A percentile compares a stretch with the other conserved stretches of the same genome.
phyloP scores from a whole-genome alignment of 495 filamentous ascomycete species.

The Penicillium ucsense region DNA sequence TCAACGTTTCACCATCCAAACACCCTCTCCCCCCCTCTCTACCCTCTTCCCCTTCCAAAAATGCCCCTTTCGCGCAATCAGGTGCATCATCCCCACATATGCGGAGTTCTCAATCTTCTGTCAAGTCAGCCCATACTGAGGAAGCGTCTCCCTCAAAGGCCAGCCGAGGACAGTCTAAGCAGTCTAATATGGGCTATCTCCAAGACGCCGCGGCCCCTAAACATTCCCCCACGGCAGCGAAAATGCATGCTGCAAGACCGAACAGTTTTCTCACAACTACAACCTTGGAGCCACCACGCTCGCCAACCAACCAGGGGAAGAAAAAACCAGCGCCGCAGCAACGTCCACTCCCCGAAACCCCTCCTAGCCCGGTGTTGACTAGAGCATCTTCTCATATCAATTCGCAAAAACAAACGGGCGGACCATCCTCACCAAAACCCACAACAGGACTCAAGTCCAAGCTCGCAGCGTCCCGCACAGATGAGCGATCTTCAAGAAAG shows the following conservation, averaged over 20 bases:
- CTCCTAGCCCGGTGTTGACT: background rate
- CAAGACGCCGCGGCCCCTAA: background rate
- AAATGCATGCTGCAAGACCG: background rate
- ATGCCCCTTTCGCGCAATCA: constrained; percentile 4
- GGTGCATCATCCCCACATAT: background rate
- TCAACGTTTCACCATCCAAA: constrained; percentile 8
- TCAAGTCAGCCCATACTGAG: background rate
- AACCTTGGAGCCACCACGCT: constrained; percentile 39
- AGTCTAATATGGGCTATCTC: constrained; percentile 6
- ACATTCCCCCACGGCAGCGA: background rate
- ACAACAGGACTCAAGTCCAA: constrained; percentile 16
- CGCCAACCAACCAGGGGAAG: constrained; percentile 20
- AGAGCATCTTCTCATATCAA: background rate
- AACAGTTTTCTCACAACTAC: constrained; percentile 3
- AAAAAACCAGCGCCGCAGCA: constrained; percentile 4
- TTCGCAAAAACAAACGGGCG: constrained; percentile 5
- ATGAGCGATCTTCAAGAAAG: constrained; percentile 3
- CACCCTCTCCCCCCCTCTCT: background rate
- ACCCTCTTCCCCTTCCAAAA: constrained; percentile 5
- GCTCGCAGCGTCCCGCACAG: constrained; percentile 9
- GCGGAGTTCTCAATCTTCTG: background rate
- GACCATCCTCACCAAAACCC: constrained; percentile 2
- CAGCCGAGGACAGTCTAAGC: constrained; percentile 6
- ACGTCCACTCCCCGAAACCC: constrained; percentile 7
- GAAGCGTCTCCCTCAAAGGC: background rate